phyloP scores from a whole-genome alignment of 495 filamentous ascomycete genomes.

The Bryoglossum gracile region DNA sequence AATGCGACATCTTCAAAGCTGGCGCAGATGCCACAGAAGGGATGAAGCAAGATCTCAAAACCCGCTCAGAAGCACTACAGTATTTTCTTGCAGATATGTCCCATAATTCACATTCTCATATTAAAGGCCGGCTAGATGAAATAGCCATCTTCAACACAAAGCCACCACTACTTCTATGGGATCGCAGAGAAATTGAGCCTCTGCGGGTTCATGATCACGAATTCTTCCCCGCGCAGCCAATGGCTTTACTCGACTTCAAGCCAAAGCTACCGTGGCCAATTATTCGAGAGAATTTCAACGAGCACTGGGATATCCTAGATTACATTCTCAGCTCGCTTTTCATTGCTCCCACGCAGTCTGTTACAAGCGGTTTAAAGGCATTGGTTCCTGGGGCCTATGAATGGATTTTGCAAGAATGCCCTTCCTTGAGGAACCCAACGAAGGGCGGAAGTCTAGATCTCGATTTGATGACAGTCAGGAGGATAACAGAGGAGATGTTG shows the following conservation, averaged over 20 bases:
- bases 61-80: background rate
- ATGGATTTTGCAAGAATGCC: conserved; percentile 34
- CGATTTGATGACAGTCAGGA: conserved; percentile 32
- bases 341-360: conserved; percentile 4
- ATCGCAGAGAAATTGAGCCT: conserved; percentile 22
- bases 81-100: no score
- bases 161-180: conserved; percentile 19
- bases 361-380: conserved; percentile 8
- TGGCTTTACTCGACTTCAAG: conserved; percentile 24
- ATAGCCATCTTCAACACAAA: background rate
- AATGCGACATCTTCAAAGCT: background rate
- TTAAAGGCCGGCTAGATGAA: background rate
- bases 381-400: conserved; percentile 33
- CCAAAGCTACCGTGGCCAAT: conserved; percentile 19
- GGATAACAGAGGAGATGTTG: conserved; percentile 37
- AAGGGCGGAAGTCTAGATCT: conserved; percentile 34
- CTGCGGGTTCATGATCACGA: conserved; percentile 13
- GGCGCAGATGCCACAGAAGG: background rate
- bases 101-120: background rate
- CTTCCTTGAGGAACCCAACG: conserved; percentile 31
- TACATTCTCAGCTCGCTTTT: conserved; percentile 14
- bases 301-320: conserved; percentile 20
- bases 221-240: conserved; percentile 15
- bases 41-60: background rate
- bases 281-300: conserved; percentile 9